phyloP scores from a whole-genome alignment of 768 basidiomycete genomes.

The Tylopilus intermedius region DNA sequence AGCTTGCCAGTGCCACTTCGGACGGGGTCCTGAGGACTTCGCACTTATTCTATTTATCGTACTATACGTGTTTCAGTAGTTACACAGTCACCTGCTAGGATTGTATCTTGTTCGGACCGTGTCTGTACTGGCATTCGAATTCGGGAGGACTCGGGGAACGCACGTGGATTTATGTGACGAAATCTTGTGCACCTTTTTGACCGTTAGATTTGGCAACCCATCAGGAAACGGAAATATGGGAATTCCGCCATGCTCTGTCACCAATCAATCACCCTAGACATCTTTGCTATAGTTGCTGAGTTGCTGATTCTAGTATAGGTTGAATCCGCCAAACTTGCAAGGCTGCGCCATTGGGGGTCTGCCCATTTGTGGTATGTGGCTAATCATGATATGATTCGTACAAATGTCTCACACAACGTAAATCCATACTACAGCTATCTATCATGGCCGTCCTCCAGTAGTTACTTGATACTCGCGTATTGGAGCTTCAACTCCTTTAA shows the following conservation, averaged over 20 bases:
- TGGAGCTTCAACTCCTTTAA: not conserved
- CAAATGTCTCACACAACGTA: too few species aligned
- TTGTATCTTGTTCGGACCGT: slow-evolving; percentile 1
- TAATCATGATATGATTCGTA: too few species aligned
- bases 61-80: slow-evolving; percentile 17
- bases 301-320: too few species aligned
- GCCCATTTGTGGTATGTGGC: too few species aligned
- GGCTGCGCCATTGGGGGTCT: slow-evolving; percentile 14
- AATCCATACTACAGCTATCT: too few species aligned
- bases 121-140: not conserved
- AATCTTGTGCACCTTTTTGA: too few species aligned
- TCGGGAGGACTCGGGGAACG: not conserved
- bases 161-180: not conserved
- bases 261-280: too few species aligned
- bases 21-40: slow-evolving; percentile 8
- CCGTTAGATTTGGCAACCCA: too few species aligned
- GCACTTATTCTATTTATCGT: slow-evolving; percentile 17
- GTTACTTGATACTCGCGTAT: not conserved
- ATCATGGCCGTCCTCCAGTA: too few species aligned
- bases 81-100: not conserved
- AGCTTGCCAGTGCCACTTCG: not conserved
- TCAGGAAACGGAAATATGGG: too few species aligned
- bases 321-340: not conserved
- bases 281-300: too few species aligned
- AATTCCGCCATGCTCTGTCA: too few species aligned